phyloP scores from a whole-genome alignment of 257 asterid genomes.

The Fraxinus quadrangulata region DNA sequence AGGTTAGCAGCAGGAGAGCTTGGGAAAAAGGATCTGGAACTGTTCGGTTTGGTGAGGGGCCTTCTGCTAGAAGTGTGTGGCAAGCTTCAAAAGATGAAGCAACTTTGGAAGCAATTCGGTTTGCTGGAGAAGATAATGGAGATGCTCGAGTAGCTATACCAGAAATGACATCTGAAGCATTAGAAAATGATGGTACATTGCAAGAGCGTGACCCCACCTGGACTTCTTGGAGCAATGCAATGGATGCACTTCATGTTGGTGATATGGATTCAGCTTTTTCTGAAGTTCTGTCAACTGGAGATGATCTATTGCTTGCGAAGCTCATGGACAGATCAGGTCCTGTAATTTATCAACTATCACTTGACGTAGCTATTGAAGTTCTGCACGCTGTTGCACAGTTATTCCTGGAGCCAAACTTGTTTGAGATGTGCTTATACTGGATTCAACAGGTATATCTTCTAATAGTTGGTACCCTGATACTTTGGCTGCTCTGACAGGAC shows the following conservation, averaged over 20 bases:
- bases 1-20: conserved; percentile 65
- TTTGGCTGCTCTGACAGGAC: too few relatives aligned
- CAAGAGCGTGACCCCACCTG: conserved; percentile 82
- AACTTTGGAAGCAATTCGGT: conserved; percentile 94
- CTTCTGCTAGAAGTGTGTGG: conserved; percentile 99
- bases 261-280: conserved; percentile 89
- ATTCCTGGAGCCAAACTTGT: conserved; percentile 68
- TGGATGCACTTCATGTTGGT: conserved; percentile 87
- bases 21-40: conserved; percentile 83
- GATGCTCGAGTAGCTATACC: conserved; percentile 75
- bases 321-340: conserved; percentile 98
- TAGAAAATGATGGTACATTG: conserved; percentile 64
- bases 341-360: conserved; percentile 77
- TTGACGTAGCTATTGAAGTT: conserved; percentile 72
- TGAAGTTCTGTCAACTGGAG: conserved; percentile 81
- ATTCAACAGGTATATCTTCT: conserved; percentile 80
- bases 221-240: conserved; percentile 92
- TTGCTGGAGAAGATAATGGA: conserved; percentile 92
- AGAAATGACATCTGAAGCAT: conserved; percentile 77
- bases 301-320: conserved; percentile 82
- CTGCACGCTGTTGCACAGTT: conserved; percentile 79
- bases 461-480: neutral
- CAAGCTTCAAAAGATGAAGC: conserved; percentile 99
- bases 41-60: conserved; percentile 95
- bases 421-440: conserved; percentile 84